Evolutionary conservation across 345 rosid species (phyloP), one percentile per base, ranked within the genome.

Genomic region (thale cress (Arabidopsis thaliana)): DNA sequence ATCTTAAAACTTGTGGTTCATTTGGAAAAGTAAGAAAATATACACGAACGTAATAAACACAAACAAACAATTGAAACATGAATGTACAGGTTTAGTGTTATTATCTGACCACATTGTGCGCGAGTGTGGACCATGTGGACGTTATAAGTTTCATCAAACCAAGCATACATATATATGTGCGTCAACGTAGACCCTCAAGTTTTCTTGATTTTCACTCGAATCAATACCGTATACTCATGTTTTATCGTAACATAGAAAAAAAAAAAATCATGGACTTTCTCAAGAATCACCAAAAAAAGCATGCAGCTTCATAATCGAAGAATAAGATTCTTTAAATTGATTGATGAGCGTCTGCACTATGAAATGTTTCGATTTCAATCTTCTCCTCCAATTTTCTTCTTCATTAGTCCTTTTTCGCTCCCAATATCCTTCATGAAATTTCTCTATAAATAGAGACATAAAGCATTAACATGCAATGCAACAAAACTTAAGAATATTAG

Each of bases 261-360:
- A 28, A 4, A 28, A 28, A 28, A 28, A 28, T 40, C 8, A 42
- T 73, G 25, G 20, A 41, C 20, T 53, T 20, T 44, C 48, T 22
- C 64, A 40, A 72, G 69, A 72, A 22, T 52, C 52, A 44, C 23
- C 4, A 14, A 1, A 53, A 52, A 62, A 12, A 8, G 23, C 20
- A 55, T 23, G 64, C 64, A 56, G 4, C 56, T 45, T 73, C 57
- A 53, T 73, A 14, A 34, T 53, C 4, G 24, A 12, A 49, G 76
- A 62, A 72, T 72, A 28, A 38, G 76, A 63, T 72, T 62, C 77
- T 52, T 22, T 30, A 32, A 44, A 63, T 73, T 73, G 70, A 73
- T 63, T 73, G 77, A 73, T 73, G 37, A 63, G 53, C 70, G 13
- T 30, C 2, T 53, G 56, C 77, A 63, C 70, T 28, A 63, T 63